These are phyloP conservation scores for Blepharisma stoltei DNA, from an alignment of 73 alveolate genomes.

Conservation along the genomic window DNA sequence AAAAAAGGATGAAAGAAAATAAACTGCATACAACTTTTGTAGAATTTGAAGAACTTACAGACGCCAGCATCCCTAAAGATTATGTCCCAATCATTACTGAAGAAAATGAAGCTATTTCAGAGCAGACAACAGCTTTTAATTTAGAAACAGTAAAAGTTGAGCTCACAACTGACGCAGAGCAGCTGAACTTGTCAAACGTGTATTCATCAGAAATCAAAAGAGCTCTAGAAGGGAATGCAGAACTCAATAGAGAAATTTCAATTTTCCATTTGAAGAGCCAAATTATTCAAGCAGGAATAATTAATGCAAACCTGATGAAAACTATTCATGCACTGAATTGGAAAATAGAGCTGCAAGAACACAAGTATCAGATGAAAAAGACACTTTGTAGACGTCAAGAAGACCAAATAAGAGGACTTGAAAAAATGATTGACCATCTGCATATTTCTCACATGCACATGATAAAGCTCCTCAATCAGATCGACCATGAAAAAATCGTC, in stretches of 20 bases:
- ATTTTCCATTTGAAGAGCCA: slow-evolving; percentile 5
- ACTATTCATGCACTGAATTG: not conserved
- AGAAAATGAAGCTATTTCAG: no score
- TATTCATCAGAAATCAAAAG: slow-evolving; percentile 15
- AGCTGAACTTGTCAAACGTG: not conserved
- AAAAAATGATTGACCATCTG: slow-evolving; percentile 20
- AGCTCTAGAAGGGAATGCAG: not conserved
- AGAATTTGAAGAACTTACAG: no score
- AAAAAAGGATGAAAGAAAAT: not conserved
- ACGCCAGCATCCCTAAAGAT: no score
- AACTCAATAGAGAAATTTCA: not conserved
- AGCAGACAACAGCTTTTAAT: no score
- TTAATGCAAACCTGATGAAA: slow-evolving; percentile 11
- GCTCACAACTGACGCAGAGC: not conserved
- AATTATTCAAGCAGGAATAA: slow-evolving; percentile 6
- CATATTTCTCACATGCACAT: not conserved
- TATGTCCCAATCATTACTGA: no score
- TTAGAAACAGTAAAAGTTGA: not conserved
- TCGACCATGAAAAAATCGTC: no score
- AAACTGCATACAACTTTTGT: no score
- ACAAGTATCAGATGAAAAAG: slow-evolving; percentile 3
- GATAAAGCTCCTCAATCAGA: not conserved
- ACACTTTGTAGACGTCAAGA: not conserved
- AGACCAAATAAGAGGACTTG: not conserved
- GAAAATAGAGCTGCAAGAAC: not conserved